Base-by-base conservation (phyloP, 202 grass and related monocot species). In the Hordeum pubiflorum region DNA sequence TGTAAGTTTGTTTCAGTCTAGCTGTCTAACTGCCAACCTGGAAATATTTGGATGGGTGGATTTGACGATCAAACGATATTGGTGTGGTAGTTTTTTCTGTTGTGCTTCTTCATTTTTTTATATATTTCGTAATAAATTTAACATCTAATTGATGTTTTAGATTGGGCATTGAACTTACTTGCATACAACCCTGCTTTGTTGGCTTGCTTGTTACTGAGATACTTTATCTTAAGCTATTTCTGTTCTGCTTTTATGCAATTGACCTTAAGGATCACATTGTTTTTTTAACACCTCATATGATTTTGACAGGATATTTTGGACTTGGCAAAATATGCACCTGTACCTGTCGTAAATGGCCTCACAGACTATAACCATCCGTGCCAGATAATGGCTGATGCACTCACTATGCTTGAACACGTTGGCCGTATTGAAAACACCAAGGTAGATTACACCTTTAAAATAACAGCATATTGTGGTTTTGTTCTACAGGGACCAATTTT, bases 361-460 rank as follows among this genome's bases (percentile, higher is more conserved):
- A 99, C 90, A 0, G 96, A 99, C 71, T 99, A 96, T 68, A 99
- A 99, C 83, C 96, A 96, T 83, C 96, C 96, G 57, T 99, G 96
- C 60, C 96, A 99, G 75, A 99, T 99, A 89, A 99, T 99, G 96
- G 96, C 96, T 9, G 96, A 99, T 90, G 96, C 96, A 23, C 92
- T 99, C 43, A 96, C 92, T 70, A 99, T 96, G 83, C 55, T 93
- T 66, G 96, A 99, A 80, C 89, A 99, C 63, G 87, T 96, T 81
- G 92, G 92, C 31, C 87, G 52, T 44, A 63, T 99, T 44, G 96
- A 96, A 83, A 89, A 91, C 69, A 93, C 90, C 17, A 99, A 99
- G 96, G 96, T 96, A 83, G 39, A 61, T 48, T 36, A 39, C 31
- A 40, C 13, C 64, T 21, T 62, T 56, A 36, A 50, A 63, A 21